Conservation (phyloP, 192 early-diverging fungal species). For the Radiomyces spectabilis region DNA sequence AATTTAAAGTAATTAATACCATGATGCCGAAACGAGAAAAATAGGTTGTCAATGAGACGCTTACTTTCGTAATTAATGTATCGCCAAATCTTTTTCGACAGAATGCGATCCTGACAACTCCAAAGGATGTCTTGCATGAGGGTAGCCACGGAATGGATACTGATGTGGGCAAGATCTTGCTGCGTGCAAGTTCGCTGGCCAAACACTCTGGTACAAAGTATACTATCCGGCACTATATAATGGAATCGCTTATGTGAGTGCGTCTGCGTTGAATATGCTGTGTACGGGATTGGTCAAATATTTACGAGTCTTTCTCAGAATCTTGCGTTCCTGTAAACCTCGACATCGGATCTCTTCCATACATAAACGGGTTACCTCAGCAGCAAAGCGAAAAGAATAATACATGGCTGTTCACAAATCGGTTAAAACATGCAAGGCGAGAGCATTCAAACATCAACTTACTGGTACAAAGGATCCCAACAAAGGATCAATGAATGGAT, state of each 20-base stretch:
- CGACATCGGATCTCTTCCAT: neutral
- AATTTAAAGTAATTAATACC: too few relatives aligned
- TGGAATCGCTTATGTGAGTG: too few relatives aligned
- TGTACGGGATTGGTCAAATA: too few relatives aligned
- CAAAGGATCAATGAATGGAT: too few relatives aligned
- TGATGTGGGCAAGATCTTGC: constrained; percentile 8
- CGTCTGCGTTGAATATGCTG: too few relatives aligned
- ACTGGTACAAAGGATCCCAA: too few relatives aligned
- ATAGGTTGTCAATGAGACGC: neutral
- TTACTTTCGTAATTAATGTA: constrained; percentile 27
- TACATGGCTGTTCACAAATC: too few relatives aligned
- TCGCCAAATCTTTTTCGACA: constrained; percentile 24
- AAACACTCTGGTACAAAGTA: constrained; percentile 14
- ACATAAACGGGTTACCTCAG: neutral
- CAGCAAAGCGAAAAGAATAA: neutral
- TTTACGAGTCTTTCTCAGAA: constrained; percentile 24
- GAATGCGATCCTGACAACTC: constrained; percentile 18
- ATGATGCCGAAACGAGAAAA: too few relatives aligned
- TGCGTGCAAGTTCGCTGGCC: constrained; percentile 2
- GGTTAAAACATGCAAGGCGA: too few relatives aligned
- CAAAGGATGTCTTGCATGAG: constrained; percentile 24
- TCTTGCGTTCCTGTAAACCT: constrained; percentile 18
- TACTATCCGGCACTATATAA: constrained; percentile 11
- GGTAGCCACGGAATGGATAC: constrained; percentile 21
- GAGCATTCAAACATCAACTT: too few relatives aligned